Evolutionary conservation across 176 grass and related monocot species (phyloP), one percentile per base, ranked within the genome.

Genomic region (Musa acuminata): DNA sequence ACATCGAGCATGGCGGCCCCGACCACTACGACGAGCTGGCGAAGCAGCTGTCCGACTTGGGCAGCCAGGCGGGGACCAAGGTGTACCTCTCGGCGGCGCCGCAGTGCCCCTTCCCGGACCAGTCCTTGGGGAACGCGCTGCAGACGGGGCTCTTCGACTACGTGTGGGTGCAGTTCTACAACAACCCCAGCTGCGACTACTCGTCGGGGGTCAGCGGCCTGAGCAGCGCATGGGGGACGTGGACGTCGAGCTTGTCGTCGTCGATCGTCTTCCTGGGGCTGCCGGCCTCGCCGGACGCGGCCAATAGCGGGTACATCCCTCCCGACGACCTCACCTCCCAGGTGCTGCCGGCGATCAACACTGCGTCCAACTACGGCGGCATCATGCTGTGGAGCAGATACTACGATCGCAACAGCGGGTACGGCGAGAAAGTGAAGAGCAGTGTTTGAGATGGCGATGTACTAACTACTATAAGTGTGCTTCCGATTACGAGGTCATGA

Each of bases 121-220:
- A n/a, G n/a, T n/a, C n/a, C n/a, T n/a, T n/a, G n/a, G n/a, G n/a
- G n/a, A 66, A 65, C 19, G 84, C 87, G 10, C 63, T 93, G 72
- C 71, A 8, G 67, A 93, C 87, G 2, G 90, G 82, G 2, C 23
- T 89, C 5, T 93, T 93, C 76, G 84, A 89, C 65, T 85, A 73
- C 9, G 84, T 93, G 0, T 93, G 90, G 90, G 87, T 93, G 74
- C 90, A 93, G 64, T 93, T 93, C 77, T 89, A 93, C 77, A 93
- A 93, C 80, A 93, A 93, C 68, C 69, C 54, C 23, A 20, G 26
- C 60, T 93, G 87, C 60, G 76, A 93, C 73, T 73, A 87, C 53
- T 72, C 55, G 14, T 55, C 84, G 4, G 81, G 84, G 0, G 29
- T 82, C n/a, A n/a, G n/a, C n/a, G n/a, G n/a, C n/a, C n/a, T n/a